Base-by-base conservation (phyloP, 163 green algal genomes). In the Scenedesmus sp. region DNA sequence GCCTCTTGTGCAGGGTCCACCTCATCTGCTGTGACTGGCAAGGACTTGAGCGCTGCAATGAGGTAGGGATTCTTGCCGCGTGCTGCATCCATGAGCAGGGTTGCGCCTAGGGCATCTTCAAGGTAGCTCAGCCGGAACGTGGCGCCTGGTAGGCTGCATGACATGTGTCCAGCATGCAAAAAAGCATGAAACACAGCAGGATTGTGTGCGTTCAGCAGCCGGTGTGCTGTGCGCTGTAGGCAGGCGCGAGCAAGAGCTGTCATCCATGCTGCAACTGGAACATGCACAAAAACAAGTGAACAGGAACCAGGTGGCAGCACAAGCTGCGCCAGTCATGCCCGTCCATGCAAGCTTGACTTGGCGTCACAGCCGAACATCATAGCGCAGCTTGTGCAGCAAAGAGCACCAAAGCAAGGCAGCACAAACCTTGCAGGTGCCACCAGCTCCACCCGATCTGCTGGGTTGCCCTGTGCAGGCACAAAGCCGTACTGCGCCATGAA, bases 401-500 rank as follows among this genome's bases (percentile, higher is more conserved):
- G 35, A 43, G 26, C 15, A 20, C 7, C 24, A 49, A 49, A 20
- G 46, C 10, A 53, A 10, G 10, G n/a, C 80, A 70, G 43, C 49
- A 42, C 88, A 1, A 37, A 92, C 88, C 81, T 65, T 9, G 89
- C 65, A 30, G 88, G 90, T 35, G 88, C 76, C 0, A 42, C 53
- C 44, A 95, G 88, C 40, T 83, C 81, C 12, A 96, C 65, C 3
- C 95, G 87, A 85, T 97, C 95, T 3, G 90, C 94, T 0, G 79
- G 80, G 89, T 97, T 97, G 65, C 93, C 95, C 0, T 85, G 85
- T 0, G 20, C 16, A 2, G 93, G 93, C 5, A 96, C 94, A 90
- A 97, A 97, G 24, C 95, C 95, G 81, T 97, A 97, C 92, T 97
- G 95, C 20, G 94, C 94, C 95, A 97, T 96, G 4, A 95, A 92